Evolutionary conservation across 2,329 filamentous ascomycete species (phyloP).

Genomic region (Aspergillus hiratsukae): DNA sequence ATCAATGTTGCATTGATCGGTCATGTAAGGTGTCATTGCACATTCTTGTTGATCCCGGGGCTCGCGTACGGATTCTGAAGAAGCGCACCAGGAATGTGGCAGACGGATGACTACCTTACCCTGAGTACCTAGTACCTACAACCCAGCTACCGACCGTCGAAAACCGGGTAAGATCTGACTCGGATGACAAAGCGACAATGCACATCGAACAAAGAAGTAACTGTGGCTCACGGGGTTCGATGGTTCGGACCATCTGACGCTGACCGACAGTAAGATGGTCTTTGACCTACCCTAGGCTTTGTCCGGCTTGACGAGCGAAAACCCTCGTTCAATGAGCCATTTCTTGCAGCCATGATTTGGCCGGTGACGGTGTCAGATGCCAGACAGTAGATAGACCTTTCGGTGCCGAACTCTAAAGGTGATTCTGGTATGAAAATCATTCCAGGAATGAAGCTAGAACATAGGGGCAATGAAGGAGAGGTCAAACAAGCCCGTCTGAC

Average conservation of each 20-base stretch:
- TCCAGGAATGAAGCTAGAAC: neutral
- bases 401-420: neutral
- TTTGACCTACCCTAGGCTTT: neutral
- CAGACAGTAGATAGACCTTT: neutral
- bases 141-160: neutral
- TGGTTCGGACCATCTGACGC: neutral
- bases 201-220: neutral
- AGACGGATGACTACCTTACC: neutral
- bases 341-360: neutral
- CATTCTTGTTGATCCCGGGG: neutral
- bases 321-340: neutral
- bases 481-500: neutral
- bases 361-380: slow-evolving; percentile 15
- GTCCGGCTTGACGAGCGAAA: neutral
- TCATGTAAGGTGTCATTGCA: neutral
- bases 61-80: neutral
- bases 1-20: neutral
- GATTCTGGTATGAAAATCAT: neutral
- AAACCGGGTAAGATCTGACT: neutral
- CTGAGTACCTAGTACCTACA: neutral
- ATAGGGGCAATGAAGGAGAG: neutral
- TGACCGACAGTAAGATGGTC: neutral
- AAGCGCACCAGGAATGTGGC: neutral
- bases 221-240: neutral
- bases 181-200: neutral